Base-by-base conservation (phyloP, 768 basidiomycete species). In the Pisolithus microcarpus region DNA sequence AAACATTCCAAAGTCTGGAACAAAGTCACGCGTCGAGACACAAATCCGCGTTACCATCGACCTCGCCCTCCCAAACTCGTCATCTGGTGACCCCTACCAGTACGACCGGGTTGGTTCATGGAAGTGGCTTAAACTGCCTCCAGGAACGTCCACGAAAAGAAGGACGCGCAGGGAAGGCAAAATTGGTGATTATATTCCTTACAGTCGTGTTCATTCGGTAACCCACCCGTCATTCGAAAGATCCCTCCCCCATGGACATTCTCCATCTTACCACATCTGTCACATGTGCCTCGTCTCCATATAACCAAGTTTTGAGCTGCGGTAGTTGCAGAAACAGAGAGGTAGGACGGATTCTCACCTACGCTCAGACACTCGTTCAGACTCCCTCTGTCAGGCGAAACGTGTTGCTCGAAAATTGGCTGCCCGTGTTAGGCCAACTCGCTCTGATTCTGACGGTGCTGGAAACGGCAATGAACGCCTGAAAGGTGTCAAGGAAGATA, bases 21-120 rank as follows among this genome's bases (percentile, higher is more conserved):
- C 91, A 13, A 94, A 95, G 68, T 91, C 88, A 43, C 81, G 92
- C 31, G 92, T 95, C n/a, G 92, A 95, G 66, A 95, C 92, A 3
- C 92, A 95, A 73, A 84, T 95, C 45, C 83, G 91, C 62, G 80
- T 94, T 38, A 80, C 84, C 3, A 74, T 95, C 37, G 87, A 91
- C 61, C 73, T 91, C 45, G 85, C 85, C 5, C 80, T 85, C 58
- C 74, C 82, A 21, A 82, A 76, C 58, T 65, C 72, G 5, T 79
- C 83, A 5, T 75, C 79, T 1, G 73, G 75, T 7, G 80, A 87
- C 55, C 78, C 79, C 6, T 65, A 67, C 61, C 81, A 79, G 56
- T 90, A 90, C 58, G 84, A 88, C 58, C 79, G 82, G 37, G 79
- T 95, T 15, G 91, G 89, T n/a, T 85, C 83, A 5, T 95, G 91